Evolutionary conservation across 306 rosid genomes (phyloP), one percentile per base, ranked within the genome.

Genomic region (Luffa acutangula): DNA sequence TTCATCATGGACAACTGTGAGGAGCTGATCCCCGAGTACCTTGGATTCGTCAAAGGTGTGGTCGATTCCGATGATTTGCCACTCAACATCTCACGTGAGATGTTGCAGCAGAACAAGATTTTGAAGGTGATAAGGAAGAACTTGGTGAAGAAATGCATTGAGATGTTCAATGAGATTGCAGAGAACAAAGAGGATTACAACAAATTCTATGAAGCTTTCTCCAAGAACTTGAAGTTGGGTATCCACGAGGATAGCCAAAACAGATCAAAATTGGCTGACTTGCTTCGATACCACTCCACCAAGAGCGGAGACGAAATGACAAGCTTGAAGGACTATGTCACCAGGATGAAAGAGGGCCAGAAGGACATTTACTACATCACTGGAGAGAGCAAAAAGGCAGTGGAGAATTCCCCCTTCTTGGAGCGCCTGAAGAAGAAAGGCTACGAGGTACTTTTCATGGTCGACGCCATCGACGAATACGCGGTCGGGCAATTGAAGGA

Each of bases 11-110:
- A 90, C 73, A 90, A 90, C 9, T 90, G 91, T 1, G 92, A 88
- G 75, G 95, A 90, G 76, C 88, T 90, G 65, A 90, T 90, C 17
- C 95, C 95, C 0, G 95, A 90, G 75, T 90, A 85, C n/a, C 95
- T 90, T 25, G 89, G 90, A 10, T 89, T 90, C n/a, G 86, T 90
- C 6, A 90, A 90, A 56, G 95, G 95, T 34, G 95, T 90, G 11
- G 95, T 90, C 0, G 95, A 89, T 53, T 90, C 92, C 1, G 95
- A 90, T n/a, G 92, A 90, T 73, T 82, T 90, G 84, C 95, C 92
- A 0, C 90, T 90, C 69, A 90, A 90, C 81, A 90, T 90, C 76
- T 90, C 95, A 14, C 95, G 95, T 77, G 92, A 90, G 84, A 90
- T 9, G 84, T 60, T 90, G 69, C 92, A 90, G 34, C 92, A 90